Evolutionary conservation across 176 grass and related monocot species (phyloP).

Genomic region (Bonia amplexicaulis): DNA sequence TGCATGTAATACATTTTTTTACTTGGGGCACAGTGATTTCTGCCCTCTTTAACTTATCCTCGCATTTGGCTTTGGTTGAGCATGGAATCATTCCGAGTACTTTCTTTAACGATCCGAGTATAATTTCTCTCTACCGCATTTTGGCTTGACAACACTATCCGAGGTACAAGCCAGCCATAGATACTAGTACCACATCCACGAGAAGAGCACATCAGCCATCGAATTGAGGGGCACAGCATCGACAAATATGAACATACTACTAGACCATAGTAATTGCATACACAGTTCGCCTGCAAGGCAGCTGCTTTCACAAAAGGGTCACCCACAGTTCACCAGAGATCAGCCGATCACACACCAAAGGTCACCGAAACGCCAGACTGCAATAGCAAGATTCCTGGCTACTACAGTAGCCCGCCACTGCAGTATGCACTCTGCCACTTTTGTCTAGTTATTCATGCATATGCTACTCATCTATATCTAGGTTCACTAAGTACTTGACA

Average conservation of each 20-base stretch:
- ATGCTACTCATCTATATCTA: constrained; percentile 14
- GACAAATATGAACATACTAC: not conserved
- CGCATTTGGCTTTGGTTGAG: too few relatives aligned
- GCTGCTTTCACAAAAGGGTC: too few relatives aligned
- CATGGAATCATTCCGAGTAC: too few relatives aligned
- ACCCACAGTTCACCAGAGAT: not conserved
- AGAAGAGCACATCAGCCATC: not conserved
- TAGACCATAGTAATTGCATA: not conserved
- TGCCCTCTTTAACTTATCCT: too few relatives aligned
- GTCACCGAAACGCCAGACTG: not conserved
- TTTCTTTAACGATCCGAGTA: too few relatives aligned
- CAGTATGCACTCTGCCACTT: not conserved
- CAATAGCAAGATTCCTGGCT: not conserved
- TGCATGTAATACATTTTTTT: not conserved
- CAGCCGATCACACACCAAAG: not conserved
- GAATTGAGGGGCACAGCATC: not conserved
- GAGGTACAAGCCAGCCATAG: not conserved
- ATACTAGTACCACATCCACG: not conserved
- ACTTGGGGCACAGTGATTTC: too few relatives aligned
- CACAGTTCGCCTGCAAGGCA: not conserved
- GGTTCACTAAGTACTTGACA: not conserved
- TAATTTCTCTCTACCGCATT: too few relatives aligned
- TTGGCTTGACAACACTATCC: not conserved
- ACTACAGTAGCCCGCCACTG: not conserved
- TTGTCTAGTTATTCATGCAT: constrained; percentile 23